These are phyloP conservation scores for Entamoeba moshkovskii DNA, from an alignment of 208 protist species.

Conservation along the genomic window DNA sequence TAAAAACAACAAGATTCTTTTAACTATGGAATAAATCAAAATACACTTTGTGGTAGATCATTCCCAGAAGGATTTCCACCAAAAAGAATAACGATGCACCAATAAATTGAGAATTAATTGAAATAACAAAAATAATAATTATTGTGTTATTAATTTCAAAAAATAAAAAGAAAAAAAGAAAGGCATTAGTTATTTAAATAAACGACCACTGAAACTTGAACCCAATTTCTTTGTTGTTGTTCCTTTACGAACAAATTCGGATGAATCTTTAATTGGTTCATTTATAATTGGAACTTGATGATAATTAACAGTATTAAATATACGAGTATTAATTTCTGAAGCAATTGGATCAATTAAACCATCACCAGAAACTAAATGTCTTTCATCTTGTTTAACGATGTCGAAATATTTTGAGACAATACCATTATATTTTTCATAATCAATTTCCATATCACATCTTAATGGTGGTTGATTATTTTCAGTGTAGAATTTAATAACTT, in stretches of 20 bases:
- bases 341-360: background rate
- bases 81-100: too few species aligned
- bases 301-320: background rate
- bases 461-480: background rate
- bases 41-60: too few species aligned
- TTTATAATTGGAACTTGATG: background rate
- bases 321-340: background rate
- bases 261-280: background rate
- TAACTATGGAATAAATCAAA: too few species aligned
- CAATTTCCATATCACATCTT: background rate
- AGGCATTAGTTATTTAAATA: too few species aligned
- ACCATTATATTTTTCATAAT: background rate
- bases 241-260: background rate
- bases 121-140: too few species aligned
- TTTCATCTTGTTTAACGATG: background rate
- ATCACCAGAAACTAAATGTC: background rate
- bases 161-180: too few species aligned
- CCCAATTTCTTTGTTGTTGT: background rate
- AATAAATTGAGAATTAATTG: too few species aligned
- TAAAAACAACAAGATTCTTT: too few species aligned
- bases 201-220: background rate
- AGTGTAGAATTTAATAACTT: background rate
- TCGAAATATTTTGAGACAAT: background rate
- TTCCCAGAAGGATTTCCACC: too few species aligned
- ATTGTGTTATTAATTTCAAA: too few species aligned